Evolutionary conservation across 108 stramenopile species (phyloP), one percentile per base, ranked within the genome.

Genomic region (Nannochloropsis salina): DNA sequence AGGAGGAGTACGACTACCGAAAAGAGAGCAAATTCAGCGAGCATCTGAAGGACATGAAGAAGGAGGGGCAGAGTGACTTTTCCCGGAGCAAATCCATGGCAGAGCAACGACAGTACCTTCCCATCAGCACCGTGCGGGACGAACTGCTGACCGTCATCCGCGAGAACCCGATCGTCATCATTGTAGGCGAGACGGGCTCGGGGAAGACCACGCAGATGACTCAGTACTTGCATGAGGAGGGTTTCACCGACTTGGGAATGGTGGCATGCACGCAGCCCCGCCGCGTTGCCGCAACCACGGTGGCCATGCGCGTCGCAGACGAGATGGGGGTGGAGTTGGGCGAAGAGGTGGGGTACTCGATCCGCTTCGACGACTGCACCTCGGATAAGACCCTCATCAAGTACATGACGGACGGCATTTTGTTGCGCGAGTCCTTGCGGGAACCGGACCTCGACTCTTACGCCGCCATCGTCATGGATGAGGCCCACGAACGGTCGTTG

Each of bases 281-380:
- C 44, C 94, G 99, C 31, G 99, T 99, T 12, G 99, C 99, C 18
- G 99, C 99, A 51, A 99, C 98, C 98, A 95, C 95, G 88, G 99
- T 99, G 41, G 99, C 99, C 40, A 97, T 97, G 85, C 94, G 99
- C 81, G 99, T 99, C 8, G 93, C 95, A 82, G 96, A 98, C 84
- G 99, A 99, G 88, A 96, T 97, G 44, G 93, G 94, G 11, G 93
- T 93, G 84, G 94, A 94, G 40, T 92, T 98, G 9, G 99, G 99
- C 21, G 87, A 89, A 3, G 88, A 84, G 87, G 87, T 88, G 41
- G 99, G 99, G 15, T 99, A 99, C 90, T 94, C 98, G 20, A 99
- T 99, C 85, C 97, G 99, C 5, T 99, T 99, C 88, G 99, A 99
- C 84, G 99, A 99, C 88, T 90, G 94, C 82, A 99, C 99, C 6